A percentile compares a stretch with the other conserved stretches of the same genome.
These are phyloP conservation scores for Colletotrichum chlorophyti DNA, from an alignment of 2,329 filamentous ascomycete genomes.

Conservation along the genomic window DNA sequence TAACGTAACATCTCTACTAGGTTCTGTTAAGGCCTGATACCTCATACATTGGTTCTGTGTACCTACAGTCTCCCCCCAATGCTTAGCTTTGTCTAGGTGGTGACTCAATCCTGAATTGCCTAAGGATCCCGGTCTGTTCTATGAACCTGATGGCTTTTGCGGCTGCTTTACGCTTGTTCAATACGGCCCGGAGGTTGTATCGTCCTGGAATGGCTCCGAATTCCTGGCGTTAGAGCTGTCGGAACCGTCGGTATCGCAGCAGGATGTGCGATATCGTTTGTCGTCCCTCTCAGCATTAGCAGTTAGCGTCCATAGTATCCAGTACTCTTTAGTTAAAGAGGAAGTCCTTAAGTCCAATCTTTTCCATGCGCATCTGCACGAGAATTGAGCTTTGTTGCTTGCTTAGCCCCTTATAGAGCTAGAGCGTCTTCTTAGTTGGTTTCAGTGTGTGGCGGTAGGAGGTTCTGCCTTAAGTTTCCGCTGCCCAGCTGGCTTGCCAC, in stretches of 20 bases:
- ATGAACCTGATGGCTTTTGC: neutral
- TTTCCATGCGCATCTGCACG: slow-evolving; percentile 3
- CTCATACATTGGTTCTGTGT: neutral
- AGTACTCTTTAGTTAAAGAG: slow-evolving; percentile 27
- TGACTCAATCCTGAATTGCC: neutral
- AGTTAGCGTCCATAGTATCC: slow-evolving; percentile 3
- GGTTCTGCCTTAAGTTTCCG: too few relatives aligned
- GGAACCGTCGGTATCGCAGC: neutral
- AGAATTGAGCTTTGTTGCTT: too few relatives aligned
- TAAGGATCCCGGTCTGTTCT: neutral
- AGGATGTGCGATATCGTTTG: slow-evolving; percentile 24
- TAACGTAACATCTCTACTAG: neutral
- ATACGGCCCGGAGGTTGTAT: slow-evolving; percentile 14
- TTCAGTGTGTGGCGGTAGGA: too few relatives aligned
- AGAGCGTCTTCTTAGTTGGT: too few relatives aligned
- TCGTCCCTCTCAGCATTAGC: slow-evolving; percentile 15
- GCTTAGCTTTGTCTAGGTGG: slow-evolving; percentile 1
- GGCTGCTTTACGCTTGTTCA: neutral
- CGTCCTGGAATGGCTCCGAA: slow-evolving; percentile 6
- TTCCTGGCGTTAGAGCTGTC: slow-evolving; percentile 5
- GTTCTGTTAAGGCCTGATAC: neutral
- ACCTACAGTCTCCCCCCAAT: slow-evolving; percentile 10
- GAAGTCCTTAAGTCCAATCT: slow-evolving; percentile 19
- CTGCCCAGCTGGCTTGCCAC: too few relatives aligned
- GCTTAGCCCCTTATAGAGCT: too few relatives aligned